Evolutionary conservation across 148 eudicot genomes (phyloP), one percentile per base, ranked within the genome.

Genomic region (Selenicereus undatus): DNA sequence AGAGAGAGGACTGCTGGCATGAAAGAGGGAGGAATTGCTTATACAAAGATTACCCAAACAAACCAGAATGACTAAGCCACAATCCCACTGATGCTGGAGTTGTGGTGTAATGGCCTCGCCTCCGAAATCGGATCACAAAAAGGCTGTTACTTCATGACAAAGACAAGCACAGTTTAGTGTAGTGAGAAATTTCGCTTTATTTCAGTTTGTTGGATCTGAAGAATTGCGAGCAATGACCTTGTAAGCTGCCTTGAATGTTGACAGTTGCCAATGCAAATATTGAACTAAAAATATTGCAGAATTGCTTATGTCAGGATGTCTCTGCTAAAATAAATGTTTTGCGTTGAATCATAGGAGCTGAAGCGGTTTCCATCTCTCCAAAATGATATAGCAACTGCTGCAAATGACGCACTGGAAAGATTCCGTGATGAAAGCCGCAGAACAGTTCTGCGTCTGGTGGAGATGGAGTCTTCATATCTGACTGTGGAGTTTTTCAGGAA

Each of bases 291-390:
- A 20, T 17, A 64, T 22, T 64, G 29, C 11, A n/a, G 27, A 64
- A n/a, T 22, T 64, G 12, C 6, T 22, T 51, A 39, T 71, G 14
- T 73, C 11, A 4, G 27, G 35, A 26, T 51, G 2, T 69, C 20
- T 65, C 39, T 70, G 24, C 42, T 76, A 35, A 77, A 77, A 29
- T 69, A 58, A 50, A 21, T 76, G 45, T 68, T 29, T 81, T 78
- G 36, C 69, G 73, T 74, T 80, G 8, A 60, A 60, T 79, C 76
- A 32, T 82, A 96, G 98, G 98, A 97, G 87, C 86, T 97, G 83
- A 97, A 94, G 87, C 87, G 99, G 83, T 97, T 97, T 78, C 99
- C 99, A 73, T 82, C 99, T 5, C 99, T 97, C 81, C 97, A 92
- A 82, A 83, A 89, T 87, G 98, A 94, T 78, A 94, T 96, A 84